phyloP scores from a whole-genome alignment of 768 basidiomycete genomes.

The Xanthoconium stramineum region DNA sequence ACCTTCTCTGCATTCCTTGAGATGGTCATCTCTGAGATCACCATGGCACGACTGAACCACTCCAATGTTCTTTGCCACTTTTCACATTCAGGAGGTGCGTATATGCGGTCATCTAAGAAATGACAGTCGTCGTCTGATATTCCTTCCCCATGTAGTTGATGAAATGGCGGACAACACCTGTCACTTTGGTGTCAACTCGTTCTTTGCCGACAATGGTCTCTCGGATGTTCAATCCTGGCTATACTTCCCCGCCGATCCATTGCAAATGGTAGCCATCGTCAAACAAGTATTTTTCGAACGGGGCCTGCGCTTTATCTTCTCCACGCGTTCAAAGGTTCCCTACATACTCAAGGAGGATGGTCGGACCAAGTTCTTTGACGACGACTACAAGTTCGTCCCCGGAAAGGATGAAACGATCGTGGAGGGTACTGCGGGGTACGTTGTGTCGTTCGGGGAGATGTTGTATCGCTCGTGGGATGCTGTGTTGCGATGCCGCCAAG shows the following conservation, averaged over 20 bases:
- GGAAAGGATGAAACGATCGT: conserved; percentile 82
- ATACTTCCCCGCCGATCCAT: conserved; percentile 85
- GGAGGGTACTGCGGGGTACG: conserved; percentile 77
- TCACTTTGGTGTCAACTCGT: conserved; percentile 76
- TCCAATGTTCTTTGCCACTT: conserved; percentile 88
- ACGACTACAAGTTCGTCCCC: conserved; percentile 73
- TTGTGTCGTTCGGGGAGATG: conserved; percentile 87
- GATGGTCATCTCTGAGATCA: conserved; percentile 86
- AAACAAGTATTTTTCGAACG: conserved; percentile 78
- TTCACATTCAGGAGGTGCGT: conserved; percentile 79
- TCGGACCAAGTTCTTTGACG: conserved; percentile 59
- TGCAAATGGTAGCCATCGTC: conserved; percentile 78
- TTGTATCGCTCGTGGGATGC: conserved; percentile 82
- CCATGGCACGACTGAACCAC: conserved; percentile 89
- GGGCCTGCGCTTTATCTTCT: conserved; percentile 84
- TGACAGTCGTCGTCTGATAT: not conserved
- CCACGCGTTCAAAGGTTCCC: conserved; percentile 86
- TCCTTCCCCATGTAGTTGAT: conserved; percentile 43
- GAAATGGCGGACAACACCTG: conserved; percentile 65
- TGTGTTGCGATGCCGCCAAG: conserved; percentile 65
- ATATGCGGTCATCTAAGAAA: conserved; percentile 2
- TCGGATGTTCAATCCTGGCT: conserved; percentile 74
- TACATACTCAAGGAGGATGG: conserved; percentile 80
- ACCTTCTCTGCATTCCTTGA: conserved; percentile 92
- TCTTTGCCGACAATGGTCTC: conserved; percentile 88